phyloP scores from a whole-genome alignment of 2,329 filamentous ascomycete genomes.

The Penicillium hesseltinei region DNA sequence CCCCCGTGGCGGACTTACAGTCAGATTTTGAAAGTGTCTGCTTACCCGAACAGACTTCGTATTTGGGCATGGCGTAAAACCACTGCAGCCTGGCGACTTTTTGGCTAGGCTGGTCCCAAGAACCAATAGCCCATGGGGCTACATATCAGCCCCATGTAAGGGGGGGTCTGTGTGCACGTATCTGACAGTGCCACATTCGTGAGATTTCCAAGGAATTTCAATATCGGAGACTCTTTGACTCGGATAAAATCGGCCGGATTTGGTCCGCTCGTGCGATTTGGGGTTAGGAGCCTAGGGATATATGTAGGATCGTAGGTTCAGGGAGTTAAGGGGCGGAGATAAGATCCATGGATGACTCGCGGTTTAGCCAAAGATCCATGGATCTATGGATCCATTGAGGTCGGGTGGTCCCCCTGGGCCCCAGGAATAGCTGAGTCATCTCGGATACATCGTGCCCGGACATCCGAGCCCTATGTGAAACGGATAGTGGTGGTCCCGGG shows the following conservation, averaged over 20 bases:
- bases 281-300: neutral
- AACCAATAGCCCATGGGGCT: neutral
- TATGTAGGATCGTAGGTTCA: neutral
- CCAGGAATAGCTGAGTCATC: neutral
- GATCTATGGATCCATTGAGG: neutral
- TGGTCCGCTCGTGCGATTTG: neutral
- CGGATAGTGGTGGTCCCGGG: neutral
- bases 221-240: neutral
- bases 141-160: neutral
- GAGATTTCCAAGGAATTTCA: neutral
- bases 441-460: neutral
- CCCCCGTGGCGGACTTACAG: too few relatives aligned
- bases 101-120: neutral
- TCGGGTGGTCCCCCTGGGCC: too few relatives aligned
- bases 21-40: neutral
- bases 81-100: neutral
- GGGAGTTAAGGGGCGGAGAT: neutral
- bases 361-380: neutral
- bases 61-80: neutral
- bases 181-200: neutral
- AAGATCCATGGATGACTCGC: too few relatives aligned
- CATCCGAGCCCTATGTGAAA: neutral
- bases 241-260: conserved; percentile 23
- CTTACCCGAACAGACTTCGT: neutral
- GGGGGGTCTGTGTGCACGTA: neutral